Base-by-base conservation (phyloP, 306 rosid species). In the Sicyos edulis region DNA sequence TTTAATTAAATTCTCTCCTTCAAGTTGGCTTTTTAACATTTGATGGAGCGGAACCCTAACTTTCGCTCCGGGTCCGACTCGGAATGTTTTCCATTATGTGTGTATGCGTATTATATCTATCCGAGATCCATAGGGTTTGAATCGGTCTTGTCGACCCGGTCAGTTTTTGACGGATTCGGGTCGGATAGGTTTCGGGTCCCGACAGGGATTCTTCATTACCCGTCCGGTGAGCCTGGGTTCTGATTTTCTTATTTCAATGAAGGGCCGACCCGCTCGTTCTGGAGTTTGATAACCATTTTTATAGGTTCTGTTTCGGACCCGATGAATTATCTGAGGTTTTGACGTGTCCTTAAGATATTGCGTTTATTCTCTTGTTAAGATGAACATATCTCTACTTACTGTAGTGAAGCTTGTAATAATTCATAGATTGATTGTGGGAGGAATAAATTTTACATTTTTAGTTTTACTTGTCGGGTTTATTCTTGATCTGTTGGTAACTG, bases 101-200 rank as follows among this genome's bases (percentile, higher is more conserved):
- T 32, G 4, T n/a, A n/a, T 26, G 32, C 3, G 32, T 32, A 32
- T 32, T 5, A 13, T 22, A 1, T 77, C 73, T 71, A 83, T 77
- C 82, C 82, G 75, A 76, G 68, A 81, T 78, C 81, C 79, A 52
- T 56, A 9, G 65, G 76, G 74, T 61, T n/a, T 58, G 50, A 50
- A 64, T 76, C 67, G 74, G 79, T 55, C 29, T 19, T 44, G 60
- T 70, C 72, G 73, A 84, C 83, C 85, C 83, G 87, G 22, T 53
- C 75, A 74, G 62, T 22, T 49, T 37, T 24, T 42, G 76, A 72
- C 76, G 49, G 78, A 70, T 60, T 74, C 37, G 74, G 51, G 60
- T 56, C 74, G 76, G 81, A 56, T 75, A 71, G 80, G 79, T 79
- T 80, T 51, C 81, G 82, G 85, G 80, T 67, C 71, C 8, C 51